phyloP scores from a whole-genome alignment of 169 alveolate species.

The Besnoitia besnoiti region DNA sequence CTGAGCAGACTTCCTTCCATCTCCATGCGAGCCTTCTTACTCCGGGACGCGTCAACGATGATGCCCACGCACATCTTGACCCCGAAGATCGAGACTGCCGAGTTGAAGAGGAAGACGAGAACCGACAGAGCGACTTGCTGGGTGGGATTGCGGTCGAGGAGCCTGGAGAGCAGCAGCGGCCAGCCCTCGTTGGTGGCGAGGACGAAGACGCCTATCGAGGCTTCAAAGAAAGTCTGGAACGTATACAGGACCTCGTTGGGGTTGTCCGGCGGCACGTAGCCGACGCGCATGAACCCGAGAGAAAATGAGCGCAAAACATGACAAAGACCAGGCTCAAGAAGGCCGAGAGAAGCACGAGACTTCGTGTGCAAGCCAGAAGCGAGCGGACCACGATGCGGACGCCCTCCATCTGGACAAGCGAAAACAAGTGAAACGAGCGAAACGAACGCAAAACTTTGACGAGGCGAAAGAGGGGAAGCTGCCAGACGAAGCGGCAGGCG shows the following conservation, averaged over 20 bases:
- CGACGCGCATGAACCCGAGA: background rate
- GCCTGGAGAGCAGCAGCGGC: slow-evolving; percentile 50
- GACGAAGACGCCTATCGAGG: slow-evolving; percentile 55
- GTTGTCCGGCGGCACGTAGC: slow-evolving; percentile 14
- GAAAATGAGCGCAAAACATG: background rate
- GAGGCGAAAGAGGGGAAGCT: background rate
- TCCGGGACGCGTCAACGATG: slow-evolving; percentile 58
- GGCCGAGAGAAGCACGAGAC: background rate
- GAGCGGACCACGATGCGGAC: slow-evolving; percentile 26
- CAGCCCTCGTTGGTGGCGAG: slow-evolving; percentile 67
- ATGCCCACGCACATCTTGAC: slow-evolving; percentile 65
- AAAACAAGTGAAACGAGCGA: background rate
- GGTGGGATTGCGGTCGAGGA: slow-evolving; percentile 35
- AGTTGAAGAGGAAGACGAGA: slow-evolving; percentile 37
- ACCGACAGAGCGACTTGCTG: background rate
- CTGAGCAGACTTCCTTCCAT: slow-evolving; percentile 60
- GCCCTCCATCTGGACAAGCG: background rate
- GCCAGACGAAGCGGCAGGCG: background rate
- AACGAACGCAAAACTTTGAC: slow-evolving; percentile 1
- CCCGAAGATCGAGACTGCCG: slow-evolving; percentile 51
- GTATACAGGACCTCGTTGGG: background rate
- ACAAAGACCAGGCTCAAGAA: background rate
- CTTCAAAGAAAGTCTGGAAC: slow-evolving; percentile 20
- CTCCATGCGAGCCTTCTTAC: slow-evolving; percentile 60
- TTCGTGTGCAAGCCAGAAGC: background rate